These are phyloP conservation scores for Pterocarpus macrocarpus DNA, from an alignment of 306 rosid species.

Conservation along the genomic window DNA sequence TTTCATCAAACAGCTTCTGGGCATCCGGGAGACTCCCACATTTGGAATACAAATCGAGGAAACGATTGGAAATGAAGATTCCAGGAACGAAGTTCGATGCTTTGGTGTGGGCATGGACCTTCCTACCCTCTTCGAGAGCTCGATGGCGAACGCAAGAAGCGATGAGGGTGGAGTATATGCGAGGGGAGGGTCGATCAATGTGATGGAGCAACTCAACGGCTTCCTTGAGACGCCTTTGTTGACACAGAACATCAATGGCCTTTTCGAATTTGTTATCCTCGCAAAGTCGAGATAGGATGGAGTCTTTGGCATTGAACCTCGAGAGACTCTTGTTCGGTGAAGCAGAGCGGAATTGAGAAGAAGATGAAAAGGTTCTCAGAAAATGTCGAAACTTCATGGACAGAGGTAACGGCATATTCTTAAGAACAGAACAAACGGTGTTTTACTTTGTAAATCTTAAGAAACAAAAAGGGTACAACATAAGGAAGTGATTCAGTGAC, in stretches of 20 bases:
- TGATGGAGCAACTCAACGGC: slow-evolving; percentile 61
- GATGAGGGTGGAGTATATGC: slow-evolving; percentile 59
- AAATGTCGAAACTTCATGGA: slow-evolving; percentile 21
- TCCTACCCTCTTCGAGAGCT: slow-evolving; percentile 61
- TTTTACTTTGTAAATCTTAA: not conserved
- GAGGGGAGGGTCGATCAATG: slow-evolving; percentile 58
- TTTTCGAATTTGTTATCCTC: slow-evolving; percentile 51
- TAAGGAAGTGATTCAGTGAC: too few species aligned
- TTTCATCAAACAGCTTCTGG: slow-evolving; percentile 64
- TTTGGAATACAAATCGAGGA: slow-evolving; percentile 61
- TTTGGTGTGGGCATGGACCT: slow-evolving; percentile 66
- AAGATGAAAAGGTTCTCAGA: slow-evolving; percentile 41
- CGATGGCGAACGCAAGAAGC: slow-evolving; percentile 60
- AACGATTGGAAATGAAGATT: slow-evolving; percentile 59
- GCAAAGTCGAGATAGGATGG: slow-evolving; percentile 48
- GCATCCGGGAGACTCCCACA: slow-evolving; percentile 70
- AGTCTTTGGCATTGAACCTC: slow-evolving; percentile 50
- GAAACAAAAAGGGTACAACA: not conserved
- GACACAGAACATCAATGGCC: slow-evolving; percentile 59
- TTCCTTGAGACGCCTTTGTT: slow-evolving; percentile 60
- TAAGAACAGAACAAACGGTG: not conserved
- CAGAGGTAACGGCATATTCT: not conserved
- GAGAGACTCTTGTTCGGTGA: slow-evolving; percentile 7
- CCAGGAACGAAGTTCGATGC: slow-evolving; percentile 64
- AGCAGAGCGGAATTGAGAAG: slow-evolving; percentile 36